These are phyloP conservation scores for Jaltomata sinuosa DNA, from an alignment of 257 asterid species.

Conservation along the genomic window DNA sequence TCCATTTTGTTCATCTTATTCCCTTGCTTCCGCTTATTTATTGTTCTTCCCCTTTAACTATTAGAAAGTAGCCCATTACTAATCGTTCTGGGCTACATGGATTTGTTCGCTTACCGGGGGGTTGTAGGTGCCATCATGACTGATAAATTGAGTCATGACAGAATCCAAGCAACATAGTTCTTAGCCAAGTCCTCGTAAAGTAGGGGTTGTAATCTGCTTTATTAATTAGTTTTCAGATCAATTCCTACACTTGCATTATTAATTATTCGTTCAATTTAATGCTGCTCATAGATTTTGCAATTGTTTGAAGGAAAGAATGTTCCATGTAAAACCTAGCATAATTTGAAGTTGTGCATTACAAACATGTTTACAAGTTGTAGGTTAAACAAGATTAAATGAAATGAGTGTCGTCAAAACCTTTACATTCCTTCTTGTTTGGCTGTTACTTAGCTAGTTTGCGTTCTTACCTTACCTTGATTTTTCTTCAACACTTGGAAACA, in stretches of 20 bases:
- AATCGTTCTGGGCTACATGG: no score
- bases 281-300: background rate
- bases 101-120: no score
- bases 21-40: no score
- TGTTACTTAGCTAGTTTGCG: background rate
- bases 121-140: no score
- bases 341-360: background rate
- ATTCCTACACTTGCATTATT: background rate
- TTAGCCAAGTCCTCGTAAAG: background rate
- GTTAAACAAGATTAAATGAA: background rate
- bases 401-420: background rate
- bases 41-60: no score
- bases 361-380: background rate
- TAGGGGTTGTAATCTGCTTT: background rate
- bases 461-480: background rate
- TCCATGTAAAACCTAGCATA: background rate
- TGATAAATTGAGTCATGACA: no score
- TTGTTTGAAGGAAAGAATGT: background rate
- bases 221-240: background rate
- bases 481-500: background rate
- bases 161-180: no score
- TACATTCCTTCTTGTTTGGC: background rate
- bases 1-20: no score
- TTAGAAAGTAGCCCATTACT: no score
- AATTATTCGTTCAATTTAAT: background rate